Percentiles rank a stretch among this genome's conserved stretches.
Evolutionary conservation across 2,329 filamentous ascomycete species (phyloP).

Genomic region (Xylariaceae sp.): DNA sequence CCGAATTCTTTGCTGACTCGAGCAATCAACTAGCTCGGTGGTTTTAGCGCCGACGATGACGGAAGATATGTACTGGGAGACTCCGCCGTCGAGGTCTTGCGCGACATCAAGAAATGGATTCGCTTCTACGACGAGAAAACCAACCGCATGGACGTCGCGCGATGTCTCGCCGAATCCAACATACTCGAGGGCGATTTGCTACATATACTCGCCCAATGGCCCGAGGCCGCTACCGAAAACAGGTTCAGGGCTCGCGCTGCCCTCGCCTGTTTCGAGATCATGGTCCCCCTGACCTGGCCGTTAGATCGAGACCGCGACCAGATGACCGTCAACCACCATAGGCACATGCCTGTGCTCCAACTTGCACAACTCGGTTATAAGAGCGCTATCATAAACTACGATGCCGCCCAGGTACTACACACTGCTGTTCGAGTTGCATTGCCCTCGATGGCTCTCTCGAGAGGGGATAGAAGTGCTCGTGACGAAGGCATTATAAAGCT

Average conservation of each 20-base stretch:
- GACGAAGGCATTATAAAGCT: slow-evolving; percentile 93
- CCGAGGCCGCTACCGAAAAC: slow-evolving; percentile 65
- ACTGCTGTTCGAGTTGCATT: slow-evolving; percentile 75
- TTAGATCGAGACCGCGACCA: slow-evolving; percentile 71
- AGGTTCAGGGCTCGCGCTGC: slow-evolving; percentile 73
- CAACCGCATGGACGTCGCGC: slow-evolving; percentile 89
- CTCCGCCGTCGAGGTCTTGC: slow-evolving; percentile 84
- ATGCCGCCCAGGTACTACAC: slow-evolving; percentile 69
- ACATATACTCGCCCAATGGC: slow-evolving; percentile 81
- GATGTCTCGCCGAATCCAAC: slow-evolving; percentile 87
- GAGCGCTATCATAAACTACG: slow-evolving; percentile 77
- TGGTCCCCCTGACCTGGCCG: slow-evolving; percentile 93
- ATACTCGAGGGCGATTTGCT: slow-evolving; percentile 85
- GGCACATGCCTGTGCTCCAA: slow-evolving; percentile 84
- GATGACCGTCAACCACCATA: slow-evolving; percentile 89
- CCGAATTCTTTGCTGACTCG: slow-evolving; percentile 12
- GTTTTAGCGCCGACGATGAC: slow-evolving; percentile 71
- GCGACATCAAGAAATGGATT: slow-evolving; percentile 92
- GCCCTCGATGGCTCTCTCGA: slow-evolving; percentile 75
- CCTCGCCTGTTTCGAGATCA: slow-evolving; percentile 79
- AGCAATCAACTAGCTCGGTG: slow-evolving; percentile 63
- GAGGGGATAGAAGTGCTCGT: slow-evolving; percentile 67
- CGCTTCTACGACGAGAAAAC: slow-evolving; percentile 90
- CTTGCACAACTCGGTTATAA: slow-evolving; percentile 89
- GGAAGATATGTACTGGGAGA: slow-evolving; percentile 85